phyloP scores from a whole-genome alignment of 139 green algal genomes.

The Closterium sp. region DNA sequence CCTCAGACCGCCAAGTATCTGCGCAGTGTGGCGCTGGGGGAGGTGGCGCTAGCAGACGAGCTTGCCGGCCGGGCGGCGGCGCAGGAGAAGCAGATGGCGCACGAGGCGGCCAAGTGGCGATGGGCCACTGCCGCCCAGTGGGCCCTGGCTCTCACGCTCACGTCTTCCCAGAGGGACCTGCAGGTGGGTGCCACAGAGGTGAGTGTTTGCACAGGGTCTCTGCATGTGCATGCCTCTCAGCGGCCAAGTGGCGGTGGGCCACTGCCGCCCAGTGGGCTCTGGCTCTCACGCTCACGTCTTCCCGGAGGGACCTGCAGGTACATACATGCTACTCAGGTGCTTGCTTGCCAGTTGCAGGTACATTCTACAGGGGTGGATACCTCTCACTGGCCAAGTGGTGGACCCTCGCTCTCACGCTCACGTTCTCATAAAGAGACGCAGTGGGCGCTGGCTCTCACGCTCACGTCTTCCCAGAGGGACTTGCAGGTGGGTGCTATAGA shows the following conservation, averaged over 20 bases:
- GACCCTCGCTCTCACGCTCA: no score
- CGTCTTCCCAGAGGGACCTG: conserved; percentile 15
- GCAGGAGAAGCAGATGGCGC: no score
- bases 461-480: not conserved
- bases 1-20: conserved; percentile 34
- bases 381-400: no score
- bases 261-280: not conserved
- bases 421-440: no score
- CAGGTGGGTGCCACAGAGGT: not conserved
- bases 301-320: no score
- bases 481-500: no score
- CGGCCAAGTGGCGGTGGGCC: not conserved
- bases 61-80: no score
- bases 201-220: not conserved
- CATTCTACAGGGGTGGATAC: no score
- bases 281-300: not conserved
- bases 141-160: conserved; percentile 30
- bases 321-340: no score
- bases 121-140: conserved; percentile 30
- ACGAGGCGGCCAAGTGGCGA: not conserved
- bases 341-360: no score
- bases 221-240: not conserved
- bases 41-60: not conserved
- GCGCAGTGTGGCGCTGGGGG: conserved; percentile 22
- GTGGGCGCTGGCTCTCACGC: no score